Evolutionary conservation across 352 stramenopile species (phyloP).

Genomic region (Pythium monospermum): DNA sequence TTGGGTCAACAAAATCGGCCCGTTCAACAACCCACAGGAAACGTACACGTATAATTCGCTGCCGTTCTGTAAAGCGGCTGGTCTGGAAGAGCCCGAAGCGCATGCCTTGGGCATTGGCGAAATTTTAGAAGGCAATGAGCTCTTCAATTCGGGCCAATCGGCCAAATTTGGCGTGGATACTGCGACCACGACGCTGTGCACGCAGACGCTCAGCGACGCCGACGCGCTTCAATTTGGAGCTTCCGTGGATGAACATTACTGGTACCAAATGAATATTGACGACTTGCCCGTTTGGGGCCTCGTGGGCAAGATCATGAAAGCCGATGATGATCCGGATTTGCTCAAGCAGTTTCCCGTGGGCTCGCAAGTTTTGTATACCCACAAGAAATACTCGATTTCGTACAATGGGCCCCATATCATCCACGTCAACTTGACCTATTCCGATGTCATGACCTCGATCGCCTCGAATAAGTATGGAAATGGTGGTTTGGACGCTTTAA

Average conservation of each 20-base stretch:
- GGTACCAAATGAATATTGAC: slow-evolving; percentile 99
- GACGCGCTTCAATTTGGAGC: slow-evolving; percentile 79
- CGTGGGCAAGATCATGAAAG: slow-evolving; percentile 95
- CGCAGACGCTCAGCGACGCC: slow-evolving; percentile 60
- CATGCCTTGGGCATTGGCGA: slow-evolving; percentile 91
- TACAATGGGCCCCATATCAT: slow-evolving; percentile 98
- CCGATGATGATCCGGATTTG: slow-evolving; percentile 74
- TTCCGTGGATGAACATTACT: slow-evolving; percentile 95
- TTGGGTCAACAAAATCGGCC: slow-evolving; percentile 98
- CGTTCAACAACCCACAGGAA: slow-evolving; percentile 97
- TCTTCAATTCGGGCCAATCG: slow-evolving; percentile 89
- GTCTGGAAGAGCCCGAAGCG: slow-evolving; percentile 85
- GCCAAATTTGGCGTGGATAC: slow-evolving; percentile 77
- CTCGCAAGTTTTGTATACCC: slow-evolving; percentile 92
- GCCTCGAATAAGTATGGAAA: slow-evolving; percentile 79
- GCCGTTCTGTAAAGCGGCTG: slow-evolving; percentile 92
- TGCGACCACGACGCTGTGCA: slow-evolving; percentile 59
- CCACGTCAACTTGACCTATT: slow-evolving; percentile 96
- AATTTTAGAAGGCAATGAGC: slow-evolving; percentile 93
- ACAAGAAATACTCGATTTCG: slow-evolving; percentile 94
- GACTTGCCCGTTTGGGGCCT: slow-evolving; percentile 98
- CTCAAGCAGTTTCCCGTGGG: slow-evolving; percentile 81
- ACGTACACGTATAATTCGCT: slow-evolving; percentile 99
- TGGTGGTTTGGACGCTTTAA: no score
- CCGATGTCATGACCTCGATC: slow-evolving; percentile 84